Evolutionary conservation across 164 flowering plant genomes (phyloP).

Genomic region (Kingdonia uniflora): DNA sequence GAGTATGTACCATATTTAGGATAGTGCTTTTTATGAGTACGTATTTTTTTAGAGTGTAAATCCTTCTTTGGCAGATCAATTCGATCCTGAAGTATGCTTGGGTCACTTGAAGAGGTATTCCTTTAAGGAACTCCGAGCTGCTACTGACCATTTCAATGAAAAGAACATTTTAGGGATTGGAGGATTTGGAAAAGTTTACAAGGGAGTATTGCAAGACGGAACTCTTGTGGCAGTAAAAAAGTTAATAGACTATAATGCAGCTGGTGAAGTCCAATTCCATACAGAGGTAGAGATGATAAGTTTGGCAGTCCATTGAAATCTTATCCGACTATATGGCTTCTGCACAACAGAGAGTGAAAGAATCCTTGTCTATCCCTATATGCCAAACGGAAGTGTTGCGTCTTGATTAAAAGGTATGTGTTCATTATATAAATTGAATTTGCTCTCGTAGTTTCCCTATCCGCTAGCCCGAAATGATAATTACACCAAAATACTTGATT

Average conservation of each 20-base stretch:
- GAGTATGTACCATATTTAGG: too few species aligned
- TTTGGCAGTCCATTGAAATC: slow-evolving; percentile 80
- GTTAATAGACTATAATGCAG: slow-evolving; percentile 59
- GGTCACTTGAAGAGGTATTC: slow-evolving; percentile 67
- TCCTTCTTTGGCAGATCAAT: slow-evolving; percentile 50
- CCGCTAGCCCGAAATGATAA: not conserved
- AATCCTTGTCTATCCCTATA: slow-evolving; percentile 71
- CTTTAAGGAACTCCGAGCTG: slow-evolving; percentile 68
- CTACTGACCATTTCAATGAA: slow-evolving; percentile 64
- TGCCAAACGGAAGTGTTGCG: slow-evolving; percentile 88
- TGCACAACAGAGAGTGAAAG: slow-evolving; percentile 63
- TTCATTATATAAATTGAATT: not conserved
- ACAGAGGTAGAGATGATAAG: slow-evolving; percentile 83
- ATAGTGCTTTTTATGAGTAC: too few species aligned
- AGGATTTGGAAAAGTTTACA: slow-evolving; percentile 79
- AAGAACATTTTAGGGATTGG: slow-evolving; percentile 74
- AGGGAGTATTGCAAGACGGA: slow-evolving; percentile 63
- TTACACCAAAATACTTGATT: too few species aligned
- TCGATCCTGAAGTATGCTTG: slow-evolving; percentile 63
- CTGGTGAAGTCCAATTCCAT: slow-evolving; percentile 75
- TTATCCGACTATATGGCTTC: slow-evolving; percentile 66
- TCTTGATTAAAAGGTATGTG: slow-evolving; percentile 49
- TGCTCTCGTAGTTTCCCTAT: not conserved
- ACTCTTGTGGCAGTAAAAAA: slow-evolving; percentile 70
- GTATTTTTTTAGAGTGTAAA: too few species aligned